Evolutionary conservation across 2,329 filamentous ascomycete species (phyloP), one percentile per base, ranked within the genome.

Genomic region (Microcyclosporella mali): DNA sequence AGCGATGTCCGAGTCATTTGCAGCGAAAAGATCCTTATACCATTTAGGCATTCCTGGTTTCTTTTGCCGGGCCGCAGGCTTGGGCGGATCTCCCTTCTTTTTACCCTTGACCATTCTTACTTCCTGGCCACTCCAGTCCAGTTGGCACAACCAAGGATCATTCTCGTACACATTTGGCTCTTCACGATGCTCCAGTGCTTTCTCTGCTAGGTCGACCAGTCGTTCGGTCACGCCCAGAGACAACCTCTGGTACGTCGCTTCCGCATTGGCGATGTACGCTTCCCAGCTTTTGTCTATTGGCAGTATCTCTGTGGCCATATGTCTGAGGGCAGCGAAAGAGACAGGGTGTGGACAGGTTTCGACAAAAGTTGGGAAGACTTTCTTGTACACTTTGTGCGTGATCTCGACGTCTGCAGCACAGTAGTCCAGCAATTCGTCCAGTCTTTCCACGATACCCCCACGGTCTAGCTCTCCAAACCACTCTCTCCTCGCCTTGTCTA

Each of bases 61-160:
- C 72, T 97, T 98, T 63, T 98, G 92, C 34, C 85, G 75, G 9
- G 82, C 82, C 6, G 82, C 84, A 21, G 84, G 88, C 33, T 88
- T 74, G 2, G 85, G 84, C 9, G 84, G 81, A 43, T 94, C 87
- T 8, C 70, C 73, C 64, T 95, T 95, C 66, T 85, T 89, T 70
- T 92, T 95, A 3, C 83, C 85, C 62, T 95, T 97, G 16, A 81
- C 82, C 85, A 90, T 92, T 61, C 79, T 89, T 49, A 95, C 75
- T 63, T 94, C 87, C 65, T 97, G 89, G 3, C 87, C 88, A 1
- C 86, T 85, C 92, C 92, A 98, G 70, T 98, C 89, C 40, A 98
- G 76, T 70, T 98, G 92, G 51, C 76, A 77, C 58, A 98, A 66
- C 94, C 94, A 98, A 4, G 89, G 87, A 58, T 98, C 90, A 31